A percentile compares a stretch with the other conserved stretches of the same genome.
Conservation (phyloP, 2,329 filamentous ascomycete genomes). For the Clarireedia sp. region DNA sequence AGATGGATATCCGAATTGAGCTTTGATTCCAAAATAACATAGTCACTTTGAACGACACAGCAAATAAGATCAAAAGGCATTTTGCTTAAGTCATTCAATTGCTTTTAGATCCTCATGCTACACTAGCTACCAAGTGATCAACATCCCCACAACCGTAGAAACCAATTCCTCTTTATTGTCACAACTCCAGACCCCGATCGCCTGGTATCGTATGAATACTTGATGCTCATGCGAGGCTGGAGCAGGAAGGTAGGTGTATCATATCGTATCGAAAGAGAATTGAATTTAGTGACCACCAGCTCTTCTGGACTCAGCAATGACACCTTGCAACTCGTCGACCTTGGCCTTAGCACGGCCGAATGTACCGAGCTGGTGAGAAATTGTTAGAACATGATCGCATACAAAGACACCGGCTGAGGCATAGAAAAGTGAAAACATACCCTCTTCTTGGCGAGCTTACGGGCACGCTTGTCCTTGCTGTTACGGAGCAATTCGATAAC, state of each 20-base stretch:
- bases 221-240: too few relatives aligned
- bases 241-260: background rate
- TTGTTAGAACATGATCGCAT: conserved; percentile 7
- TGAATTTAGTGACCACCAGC: conserved; percentile 58
- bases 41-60: background rate
- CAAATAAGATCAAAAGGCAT: background rate
- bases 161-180: conserved; percentile 19
- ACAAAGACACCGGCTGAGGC: background rate
- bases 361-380: conserved; percentile 69
- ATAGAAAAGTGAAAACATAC: conserved; percentile 44
- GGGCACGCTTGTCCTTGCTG: conserved; percentile 97
- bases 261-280: conserved; percentile 9
- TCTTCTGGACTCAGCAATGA: conserved; percentile 93
- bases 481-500: conserved; percentile 99
- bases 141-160: background rate
- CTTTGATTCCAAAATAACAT: background rate
- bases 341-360: conserved; percentile 99
- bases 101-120: background rate
- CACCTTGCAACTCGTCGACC: conserved; percentile 97
- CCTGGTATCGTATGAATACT: background rate
- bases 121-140: conserved; percentile 10
- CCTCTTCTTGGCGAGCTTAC: conserved; percentile 99
- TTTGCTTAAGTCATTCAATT: conserved; percentile 4
- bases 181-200: conserved; percentile 13
- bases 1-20: background rate